Evolutionary conservation across 2,329 filamentous ascomycete species (phyloP), one percentile per base, ranked within the genome.

Genomic region (Nothopassalora personata): DNA sequence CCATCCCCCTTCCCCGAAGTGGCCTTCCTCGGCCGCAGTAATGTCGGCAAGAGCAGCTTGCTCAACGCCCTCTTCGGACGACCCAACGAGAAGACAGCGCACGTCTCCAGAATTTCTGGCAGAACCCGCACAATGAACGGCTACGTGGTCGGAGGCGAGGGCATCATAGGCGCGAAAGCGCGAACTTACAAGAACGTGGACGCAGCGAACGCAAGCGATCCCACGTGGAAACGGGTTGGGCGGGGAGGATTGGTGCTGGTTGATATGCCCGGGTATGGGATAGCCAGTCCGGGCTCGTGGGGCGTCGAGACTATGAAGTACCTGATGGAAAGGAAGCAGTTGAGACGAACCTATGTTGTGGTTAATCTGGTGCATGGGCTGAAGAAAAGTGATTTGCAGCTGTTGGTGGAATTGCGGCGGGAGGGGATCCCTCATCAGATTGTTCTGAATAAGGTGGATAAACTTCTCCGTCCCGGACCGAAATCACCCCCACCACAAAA

Each of bases 181-280:
- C 48, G 65, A 60, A 49, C 63, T 59, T 69, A 53, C 66, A 65
- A 63, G 64, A 64, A 56, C 72, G 70, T 57, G 70, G 60, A 75
- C 54, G 70, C 76, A 59, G 70, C 72, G 18, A 79, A 76, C 63
- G 53, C 23, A 51, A 60, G 30, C 36, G 52, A 45, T 23, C 39
- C 43, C n/a, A 55, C 52, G 2, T 70, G 67, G 68, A 67, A 66
- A 51, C 56, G 70, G 30, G 74, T 76, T 8, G 74, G 75, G 0
- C 57, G 62, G 0, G 74, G 75, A 0, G 77, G 76, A 0, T 68
- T 88, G 30, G 80, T 86, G 0, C 77, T 90, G 34, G 76, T 90
- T 19, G 87, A 90, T 71, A 87, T 87, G 81, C 87, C 87, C 1
- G 87, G 87, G 0, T 90, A 90, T 68, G 87, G 87, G 4, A 80